Conservation (phyloP, 371 early-diverging fungal genomes). For the Apophysomyces elegans region DNA sequence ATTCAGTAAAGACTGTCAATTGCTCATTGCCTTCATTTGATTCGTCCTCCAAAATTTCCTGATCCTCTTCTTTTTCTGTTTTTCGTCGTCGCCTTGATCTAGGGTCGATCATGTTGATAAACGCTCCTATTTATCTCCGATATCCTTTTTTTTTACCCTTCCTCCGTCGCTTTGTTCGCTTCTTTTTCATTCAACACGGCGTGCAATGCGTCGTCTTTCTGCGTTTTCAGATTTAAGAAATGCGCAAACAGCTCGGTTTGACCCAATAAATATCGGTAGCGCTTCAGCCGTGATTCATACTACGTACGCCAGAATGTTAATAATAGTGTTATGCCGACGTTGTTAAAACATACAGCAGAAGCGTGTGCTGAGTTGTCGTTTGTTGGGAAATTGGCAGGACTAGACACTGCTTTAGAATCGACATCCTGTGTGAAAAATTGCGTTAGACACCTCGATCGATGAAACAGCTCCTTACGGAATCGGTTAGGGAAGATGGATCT, state of each 20-base stretch:
- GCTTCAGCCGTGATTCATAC: conserved; percentile 15
- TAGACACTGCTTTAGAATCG: background rate
- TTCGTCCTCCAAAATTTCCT: conserved; percentile 72
- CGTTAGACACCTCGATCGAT: background rate
- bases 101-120: background rate
- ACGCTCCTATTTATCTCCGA: background rate
- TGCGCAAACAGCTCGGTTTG: conserved; percentile 69
- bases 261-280: conserved; percentile 76
- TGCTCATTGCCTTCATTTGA: conserved; percentile 52
- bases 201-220: conserved; percentile 20
- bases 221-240: conserved; percentile 47
- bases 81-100: conserved; percentile 72
- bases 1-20: conserved; percentile 72
- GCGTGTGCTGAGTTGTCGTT: background rate
- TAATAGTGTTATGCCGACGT: background rate
- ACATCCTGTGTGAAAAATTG: background rate
- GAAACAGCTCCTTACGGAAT: background rate
- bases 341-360: background rate
- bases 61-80: conserved; percentile 92
- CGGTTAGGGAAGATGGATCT: background rate
- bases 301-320: background rate
- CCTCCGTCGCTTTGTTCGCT: conserved; percentile 9
- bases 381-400: background rate
- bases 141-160: conserved; percentile 24
- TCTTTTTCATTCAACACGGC: conserved; percentile 24